phyloP scores from a whole-genome alignment of 192 early-diverging fungal species.

The Backusella psychrophila region DNA sequence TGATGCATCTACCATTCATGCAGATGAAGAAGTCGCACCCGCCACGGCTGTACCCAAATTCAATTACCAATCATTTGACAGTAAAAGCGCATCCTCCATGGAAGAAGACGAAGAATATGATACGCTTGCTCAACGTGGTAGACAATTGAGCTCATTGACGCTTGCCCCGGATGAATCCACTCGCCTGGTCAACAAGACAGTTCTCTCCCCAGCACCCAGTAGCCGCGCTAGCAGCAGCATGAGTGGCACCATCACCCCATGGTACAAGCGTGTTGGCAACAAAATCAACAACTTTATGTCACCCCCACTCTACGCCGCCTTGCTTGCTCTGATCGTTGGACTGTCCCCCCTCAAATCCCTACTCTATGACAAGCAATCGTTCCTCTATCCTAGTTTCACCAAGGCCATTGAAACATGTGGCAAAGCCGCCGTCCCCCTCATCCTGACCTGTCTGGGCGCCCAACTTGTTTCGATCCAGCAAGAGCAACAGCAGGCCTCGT shows the following conservation, averaged over 20 bases:
- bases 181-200: not conserved
- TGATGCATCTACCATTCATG: slow-evolving; percentile 7
- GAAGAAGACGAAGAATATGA: not conserved
- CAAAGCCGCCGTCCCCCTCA: slow-evolving; percentile 73
- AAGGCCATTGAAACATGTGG: slow-evolving; percentile 72
- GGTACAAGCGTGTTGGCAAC: not conserved
- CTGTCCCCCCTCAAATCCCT: slow-evolving; percentile 59
- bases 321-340: slow-evolving; percentile 63
- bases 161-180: not conserved
- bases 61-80: slow-evolving; percentile 9
- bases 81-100: not conserved
- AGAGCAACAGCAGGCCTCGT: slow-evolving; percentile 3
- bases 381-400: slow-evolving; percentile 52
- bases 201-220: not conserved
- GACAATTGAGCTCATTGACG: slow-evolving; percentile 9
- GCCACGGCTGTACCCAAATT: not conserved
- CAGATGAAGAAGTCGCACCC: not conserved
- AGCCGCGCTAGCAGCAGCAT: not conserved
- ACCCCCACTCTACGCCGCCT: slow-evolving; percentile 70
- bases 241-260: not conserved
- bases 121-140: not conserved
- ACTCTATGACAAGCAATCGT: slow-evolving; percentile 56
- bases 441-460: slow-evolving; percentile 73
- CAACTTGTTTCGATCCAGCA: slow-evolving; percentile 44
- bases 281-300: slow-evolving; percentile 46